Conservation (phyloP, 2,329 filamentous ascomycete species). For the Metarhizium anisopliae region DNA sequence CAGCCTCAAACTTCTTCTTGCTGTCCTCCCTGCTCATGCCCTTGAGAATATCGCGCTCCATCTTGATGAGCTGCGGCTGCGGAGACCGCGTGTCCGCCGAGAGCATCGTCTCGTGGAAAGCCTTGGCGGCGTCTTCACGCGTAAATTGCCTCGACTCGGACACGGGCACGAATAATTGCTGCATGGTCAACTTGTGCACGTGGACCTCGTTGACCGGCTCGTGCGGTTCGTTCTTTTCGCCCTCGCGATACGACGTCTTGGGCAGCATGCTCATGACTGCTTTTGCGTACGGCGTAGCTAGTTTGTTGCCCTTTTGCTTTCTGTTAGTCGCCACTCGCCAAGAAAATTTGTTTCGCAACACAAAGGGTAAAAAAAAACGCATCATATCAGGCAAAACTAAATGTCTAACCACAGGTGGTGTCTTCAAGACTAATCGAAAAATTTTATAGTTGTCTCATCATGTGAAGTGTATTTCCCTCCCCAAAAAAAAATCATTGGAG, state of each 20-base stretch:
- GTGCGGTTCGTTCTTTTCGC: conserved; percentile 37
- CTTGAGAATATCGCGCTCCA: conserved; percentile 39
- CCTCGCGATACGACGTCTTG: conserved; percentile 47
- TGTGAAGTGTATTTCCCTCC: conserved; percentile 11
- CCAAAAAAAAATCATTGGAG: not conserved
- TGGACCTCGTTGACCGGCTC: conserved; percentile 58
- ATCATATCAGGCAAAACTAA: conserved; percentile 18
- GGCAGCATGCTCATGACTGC: conserved; percentile 77
- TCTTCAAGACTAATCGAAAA: conserved; percentile 99
- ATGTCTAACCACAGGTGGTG: conserved; percentile 72
- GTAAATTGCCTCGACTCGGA: conserved; percentile 56
- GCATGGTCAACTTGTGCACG: conserved; percentile 51
- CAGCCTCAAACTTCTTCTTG: conserved; percentile 29
- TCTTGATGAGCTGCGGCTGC: conserved; percentile 50
- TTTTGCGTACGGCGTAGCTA: conserved; percentile 68
- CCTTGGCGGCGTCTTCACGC: conserved; percentile 55
- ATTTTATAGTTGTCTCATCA: conserved; percentile 58
- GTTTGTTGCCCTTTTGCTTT: conserved; percentile 55
- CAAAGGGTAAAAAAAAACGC: not conserved
- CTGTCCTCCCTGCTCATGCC: conserved; percentile 29
- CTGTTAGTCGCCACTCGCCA: not conserved
- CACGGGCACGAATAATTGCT: conserved; percentile 57
- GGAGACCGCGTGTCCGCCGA: conserved; percentile 53
- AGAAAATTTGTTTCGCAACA: not conserved
- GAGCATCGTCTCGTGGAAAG: conserved; percentile 51